A percentile compares a stretch with the other conserved stretches of the same genome.
These are phyloP conservation scores for Euryodendron excelsum DNA, from an alignment of 148 eudicot genomes.

Conservation along the genomic window DNA sequence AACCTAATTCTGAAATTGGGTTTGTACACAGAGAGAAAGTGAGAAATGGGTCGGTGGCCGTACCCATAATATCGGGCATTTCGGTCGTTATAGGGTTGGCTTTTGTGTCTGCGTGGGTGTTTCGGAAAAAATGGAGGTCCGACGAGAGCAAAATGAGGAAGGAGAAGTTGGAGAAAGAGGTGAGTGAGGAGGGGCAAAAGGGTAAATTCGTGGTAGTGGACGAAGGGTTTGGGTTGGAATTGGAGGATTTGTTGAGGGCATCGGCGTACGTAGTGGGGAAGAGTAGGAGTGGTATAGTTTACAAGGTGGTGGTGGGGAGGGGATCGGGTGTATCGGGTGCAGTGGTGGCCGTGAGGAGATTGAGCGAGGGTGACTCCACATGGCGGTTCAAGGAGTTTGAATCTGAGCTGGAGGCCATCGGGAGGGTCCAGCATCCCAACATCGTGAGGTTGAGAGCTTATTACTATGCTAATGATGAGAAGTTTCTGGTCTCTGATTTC, in stretches of 20 bases:
- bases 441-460: slow-evolving; percentile 82
- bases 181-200: slow-evolving; percentile 67
- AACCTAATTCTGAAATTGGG: slow-evolving; percentile 29
- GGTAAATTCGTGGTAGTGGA: slow-evolving; percentile 82
- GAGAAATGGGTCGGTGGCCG: slow-evolving; percentile 33
- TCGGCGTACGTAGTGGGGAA: slow-evolving; percentile 95
- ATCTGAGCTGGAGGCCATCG: slow-evolving; percentile 73
- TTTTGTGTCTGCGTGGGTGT: slow-evolving; percentile 49
- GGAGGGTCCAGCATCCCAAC: slow-evolving; percentile 69
- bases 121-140: slow-evolving; percentile 44
- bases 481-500: slow-evolving; percentile 77
- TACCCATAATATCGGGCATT: slow-evolving; percentile 46
- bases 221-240: slow-evolving; percentile 77
- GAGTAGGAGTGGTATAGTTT: slow-evolving; percentile 88
- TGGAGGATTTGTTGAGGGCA: slow-evolving; percentile 97
- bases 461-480: slow-evolving; percentile 89
- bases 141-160: slow-evolving; percentile 44
- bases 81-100: slow-evolving; percentile 46
- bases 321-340: slow-evolving; percentile 38
- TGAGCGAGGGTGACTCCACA: slow-evolving; percentile 68
- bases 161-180: slow-evolving; percentile 25
- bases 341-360: slow-evolving; percentile 77
- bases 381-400: slow-evolving; percentile 86
- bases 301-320: slow-evolving; percentile 71
- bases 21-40: slow-evolving; percentile 20